phyloP scores from a whole-genome alignment of 345 rosid species.

The Arabidopsis suecica region DNA sequence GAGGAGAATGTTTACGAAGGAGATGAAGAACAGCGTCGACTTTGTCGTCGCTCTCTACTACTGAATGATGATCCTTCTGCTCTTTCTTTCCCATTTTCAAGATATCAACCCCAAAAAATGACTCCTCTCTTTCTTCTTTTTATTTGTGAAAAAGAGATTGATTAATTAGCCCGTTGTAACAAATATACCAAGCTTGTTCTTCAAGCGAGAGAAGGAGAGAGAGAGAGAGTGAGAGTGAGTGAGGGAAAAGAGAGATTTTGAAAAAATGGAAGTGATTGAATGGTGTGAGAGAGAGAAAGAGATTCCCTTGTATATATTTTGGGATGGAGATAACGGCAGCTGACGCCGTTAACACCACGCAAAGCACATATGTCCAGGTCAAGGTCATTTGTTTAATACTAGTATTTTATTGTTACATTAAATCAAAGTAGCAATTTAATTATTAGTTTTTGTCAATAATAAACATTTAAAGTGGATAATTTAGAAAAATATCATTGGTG shows the following conservation, averaged over 20 bases:
- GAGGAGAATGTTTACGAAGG: slow-evolving; percentile 79
- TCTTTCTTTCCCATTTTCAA: slow-evolving; percentile 82
- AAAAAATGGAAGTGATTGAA: slow-evolving; percentile 32
- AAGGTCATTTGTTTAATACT: not conserved
- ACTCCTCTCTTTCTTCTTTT: not conserved
- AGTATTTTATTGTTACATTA: not conserved
- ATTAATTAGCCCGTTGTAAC: slow-evolving; percentile 33
- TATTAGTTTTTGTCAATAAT: not conserved
- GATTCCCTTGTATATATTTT: slow-evolving; percentile 42
- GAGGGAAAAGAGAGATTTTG: slow-evolving; percentile 28
- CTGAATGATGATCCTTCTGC: slow-evolving; percentile 31
- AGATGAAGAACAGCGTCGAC: slow-evolving; percentile 75
- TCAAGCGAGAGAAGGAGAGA: slow-evolving; percentile 35
- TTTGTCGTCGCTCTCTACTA: slow-evolving; percentile 42
- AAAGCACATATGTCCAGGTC: slow-evolving; percentile 7
- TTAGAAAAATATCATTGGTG: too few relatives aligned
- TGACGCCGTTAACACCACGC: slow-evolving; percentile 40
- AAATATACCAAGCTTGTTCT: slow-evolving; percentile 44
- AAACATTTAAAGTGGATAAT: too few relatives aligned
- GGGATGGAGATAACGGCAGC: slow-evolving; percentile 40
- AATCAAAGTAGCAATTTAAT: not conserved
- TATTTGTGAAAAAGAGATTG: slow-evolving; percentile 1
- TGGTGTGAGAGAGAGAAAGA: slow-evolving; percentile 35
- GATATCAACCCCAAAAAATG: not conserved
- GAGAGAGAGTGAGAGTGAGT: not conserved